Percentiles rank a stretch among this genome's conserved stretches.
These are phyloP conservation scores for Neofusicoccum kwambonambiense DNA, from an alignment of 2,329 filamentous ascomycete species.

Conservation along the genomic window DNA sequence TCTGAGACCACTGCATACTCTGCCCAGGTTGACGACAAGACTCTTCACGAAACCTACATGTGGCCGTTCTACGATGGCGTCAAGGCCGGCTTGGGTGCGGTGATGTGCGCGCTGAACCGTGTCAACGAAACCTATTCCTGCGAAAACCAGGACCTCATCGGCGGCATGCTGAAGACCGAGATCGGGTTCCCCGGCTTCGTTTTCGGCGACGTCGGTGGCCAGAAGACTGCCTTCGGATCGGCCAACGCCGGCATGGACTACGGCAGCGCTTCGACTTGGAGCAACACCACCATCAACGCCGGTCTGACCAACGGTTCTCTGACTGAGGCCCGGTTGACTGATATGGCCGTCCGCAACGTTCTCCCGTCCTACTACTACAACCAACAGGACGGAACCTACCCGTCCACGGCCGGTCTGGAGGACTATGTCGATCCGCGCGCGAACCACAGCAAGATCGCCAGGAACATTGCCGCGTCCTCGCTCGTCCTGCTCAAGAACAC, in stretches of 20 bases:
- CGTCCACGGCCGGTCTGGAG: slow-evolving; percentile 31
- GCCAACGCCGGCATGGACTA: slow-evolving; percentile 31
- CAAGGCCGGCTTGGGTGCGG: slow-evolving; percentile 68
- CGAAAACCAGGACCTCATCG: slow-evolving; percentile 45
- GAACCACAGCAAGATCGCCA: slow-evolving; percentile 36
- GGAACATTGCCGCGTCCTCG: slow-evolving; percentile 41
- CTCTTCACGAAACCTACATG: slow-evolving; percentile 70
- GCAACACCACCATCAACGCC: slow-evolving; percentile 34
- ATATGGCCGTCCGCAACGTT: slow-evolving; percentile 49
- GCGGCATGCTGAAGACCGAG: slow-evolving; percentile 51
- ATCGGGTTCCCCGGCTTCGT: slow-evolving; percentile 37
- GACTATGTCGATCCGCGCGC: slow-evolving; percentile 29
- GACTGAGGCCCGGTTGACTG: slow-evolving; percentile 41
- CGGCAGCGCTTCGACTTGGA: slow-evolving; percentile 1
- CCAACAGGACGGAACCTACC: slow-evolving; percentile 45
- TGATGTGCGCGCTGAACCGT: slow-evolving; percentile 72
- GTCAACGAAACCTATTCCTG: slow-evolving; percentile 46
- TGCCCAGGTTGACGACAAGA: slow-evolving; percentile 70
- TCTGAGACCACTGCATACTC: slow-evolving; percentile 62
- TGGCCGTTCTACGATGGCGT: slow-evolving; percentile 79
- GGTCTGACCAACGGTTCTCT: slow-evolving; percentile 43
- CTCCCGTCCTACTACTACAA: slow-evolving; percentile 46
- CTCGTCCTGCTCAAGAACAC: slow-evolving; percentile 51
- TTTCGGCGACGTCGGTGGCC: slow-evolving; percentile 26
- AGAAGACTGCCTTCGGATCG: slow-evolving; percentile 28